Evolutionary conservation across 352 stramenopile species (phyloP).

Genomic region (Phytophthora constricta): DNA sequence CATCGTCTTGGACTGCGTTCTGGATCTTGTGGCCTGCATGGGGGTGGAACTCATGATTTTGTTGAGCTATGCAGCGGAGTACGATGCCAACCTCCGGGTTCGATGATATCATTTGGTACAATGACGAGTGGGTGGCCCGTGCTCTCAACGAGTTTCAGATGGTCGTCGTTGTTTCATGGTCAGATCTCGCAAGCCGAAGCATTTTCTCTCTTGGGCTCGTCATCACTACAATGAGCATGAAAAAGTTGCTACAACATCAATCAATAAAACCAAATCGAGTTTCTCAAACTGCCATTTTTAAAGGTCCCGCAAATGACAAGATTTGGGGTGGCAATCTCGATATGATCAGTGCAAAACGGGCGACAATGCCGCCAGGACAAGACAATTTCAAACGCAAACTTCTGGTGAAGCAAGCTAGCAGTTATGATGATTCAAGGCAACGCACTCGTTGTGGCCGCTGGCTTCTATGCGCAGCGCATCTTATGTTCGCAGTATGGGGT

Average conservation of each 20-base stretch:
- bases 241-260: background rate
- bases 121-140: slow-evolving; percentile 15
- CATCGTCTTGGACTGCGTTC: slow-evolving; percentile 1
- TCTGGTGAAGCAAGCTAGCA: background rate
- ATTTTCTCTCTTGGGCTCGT: slow-evolving; percentile 16
- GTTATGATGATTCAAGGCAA: background rate
- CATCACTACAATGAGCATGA: slow-evolving; percentile 12
- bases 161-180: slow-evolving; percentile 17
- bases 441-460: background rate
- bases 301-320: background rate
- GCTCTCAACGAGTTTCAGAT: slow-evolving; percentile 22
- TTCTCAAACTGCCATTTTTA: background rate
- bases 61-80: background rate
- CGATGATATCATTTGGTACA: background rate
- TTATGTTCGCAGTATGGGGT: slow-evolving; percentile 2
- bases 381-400: background rate
- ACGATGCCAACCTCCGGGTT: slow-evolving; percentile 1
- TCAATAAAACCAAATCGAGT: background rate
- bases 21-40: slow-evolving; percentile 14
- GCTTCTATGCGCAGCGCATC: slow-evolving; percentile 1
- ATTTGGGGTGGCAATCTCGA: background rate
- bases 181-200: slow-evolving; percentile 7
- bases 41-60: slow-evolving; percentile 2
- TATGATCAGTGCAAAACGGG: too few species aligned
- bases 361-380: background rate